Conservation (phyloP, 2,329 filamentous ascomycete species). For the Paramyrothecium sp. region DNA sequence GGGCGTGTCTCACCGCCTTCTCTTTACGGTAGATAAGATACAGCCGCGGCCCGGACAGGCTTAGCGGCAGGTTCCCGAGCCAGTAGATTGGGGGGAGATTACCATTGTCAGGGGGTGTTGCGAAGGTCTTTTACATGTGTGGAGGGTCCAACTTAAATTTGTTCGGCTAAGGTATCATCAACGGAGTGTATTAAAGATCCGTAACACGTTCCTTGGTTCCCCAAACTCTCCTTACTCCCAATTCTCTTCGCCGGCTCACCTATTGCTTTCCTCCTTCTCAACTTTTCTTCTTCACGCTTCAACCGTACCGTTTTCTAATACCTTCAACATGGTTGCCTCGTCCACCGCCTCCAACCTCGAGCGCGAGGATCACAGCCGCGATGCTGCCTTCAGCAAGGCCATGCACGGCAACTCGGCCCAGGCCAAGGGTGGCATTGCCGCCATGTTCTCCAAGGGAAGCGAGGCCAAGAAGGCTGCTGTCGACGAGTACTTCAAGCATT, state of each 20-base stretch:
- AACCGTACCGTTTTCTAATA: slow-evolving; percentile 5
- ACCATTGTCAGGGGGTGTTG: background rate
- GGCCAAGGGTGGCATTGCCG: slow-evolving; percentile 70
- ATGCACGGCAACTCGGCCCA: slow-evolving; percentile 74
- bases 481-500: slow-evolving; percentile 95
- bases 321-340: slow-evolving; percentile 43
- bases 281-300: slow-evolving; percentile 1
- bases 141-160: background rate
- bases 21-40: background rate
- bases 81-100: background rate
- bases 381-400: slow-evolving; percentile 88
- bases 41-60: background rate
- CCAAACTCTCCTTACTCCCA: background rate
- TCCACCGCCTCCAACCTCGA: slow-evolving; percentile 57
- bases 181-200: background rate
- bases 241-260: background rate
- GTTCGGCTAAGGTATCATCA: background rate
- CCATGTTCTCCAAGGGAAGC: slow-evolving; percentile 81
- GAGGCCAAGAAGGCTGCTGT: slow-evolving; percentile 76
- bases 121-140: background rate
- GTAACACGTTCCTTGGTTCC: background rate
- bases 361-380: slow-evolving; percentile 77
- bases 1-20: slow-evolving; percentile 5
- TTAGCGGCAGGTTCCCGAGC: background rate
- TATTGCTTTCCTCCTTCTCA: background rate